A percentile compares a stretch with the other conserved stretches of the same genome.
phyloP scores from a whole-genome alignment of 148 eudicot genomes.

The Amaranthus palmeri region DNA sequence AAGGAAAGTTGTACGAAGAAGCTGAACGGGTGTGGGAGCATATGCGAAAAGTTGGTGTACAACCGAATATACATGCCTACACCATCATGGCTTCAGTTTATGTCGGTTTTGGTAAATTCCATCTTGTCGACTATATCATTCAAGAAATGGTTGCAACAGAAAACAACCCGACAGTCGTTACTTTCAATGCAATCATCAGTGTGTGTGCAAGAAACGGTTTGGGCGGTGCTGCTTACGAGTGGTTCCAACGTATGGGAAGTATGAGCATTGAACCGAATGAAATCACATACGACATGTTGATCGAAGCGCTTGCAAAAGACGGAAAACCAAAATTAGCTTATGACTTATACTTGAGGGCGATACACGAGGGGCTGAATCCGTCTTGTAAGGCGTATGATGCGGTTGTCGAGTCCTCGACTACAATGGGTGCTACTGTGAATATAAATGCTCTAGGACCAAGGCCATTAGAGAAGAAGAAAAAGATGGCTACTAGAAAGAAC shows the following conservation, averaged over 20 bases:
- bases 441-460: constrained; percentile 49
- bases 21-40: constrained; percentile 82
- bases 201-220: constrained; percentile 47
- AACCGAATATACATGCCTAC: constrained; percentile 77
- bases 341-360: constrained; percentile 63
- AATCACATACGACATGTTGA: constrained; percentile 69
- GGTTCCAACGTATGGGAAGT: constrained; percentile 67
- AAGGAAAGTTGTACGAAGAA: constrained; percentile 73
- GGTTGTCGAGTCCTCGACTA: constrained; percentile 39
- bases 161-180: constrained; percentile 64
- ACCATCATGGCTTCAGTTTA: constrained; percentile 89
- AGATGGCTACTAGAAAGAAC: constrained; percentile 33
- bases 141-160: constrained; percentile 55
- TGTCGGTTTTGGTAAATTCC: constrained; percentile 63
- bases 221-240: constrained; percentile 69
- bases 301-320: constrained; percentile 68
- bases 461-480: constrained; percentile 58
- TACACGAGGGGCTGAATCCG: constrained; percentile 48
- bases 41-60: constrained; percentile 68
- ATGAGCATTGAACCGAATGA: constrained; percentile 55
- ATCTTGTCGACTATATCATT: constrained; percentile 56
- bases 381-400: constrained; percentile 74
- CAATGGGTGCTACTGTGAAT: constrained; percentile 52
- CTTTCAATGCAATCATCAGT: constrained; percentile 87
- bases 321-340: constrained; percentile 85